A percentile compares a stretch with the other conserved stretches of the same genome.
These are phyloP conservation scores for Byssochlamys sp. DNA, from an alignment of 2,329 filamentous ascomycete genomes.

Conservation along the genomic window DNA sequence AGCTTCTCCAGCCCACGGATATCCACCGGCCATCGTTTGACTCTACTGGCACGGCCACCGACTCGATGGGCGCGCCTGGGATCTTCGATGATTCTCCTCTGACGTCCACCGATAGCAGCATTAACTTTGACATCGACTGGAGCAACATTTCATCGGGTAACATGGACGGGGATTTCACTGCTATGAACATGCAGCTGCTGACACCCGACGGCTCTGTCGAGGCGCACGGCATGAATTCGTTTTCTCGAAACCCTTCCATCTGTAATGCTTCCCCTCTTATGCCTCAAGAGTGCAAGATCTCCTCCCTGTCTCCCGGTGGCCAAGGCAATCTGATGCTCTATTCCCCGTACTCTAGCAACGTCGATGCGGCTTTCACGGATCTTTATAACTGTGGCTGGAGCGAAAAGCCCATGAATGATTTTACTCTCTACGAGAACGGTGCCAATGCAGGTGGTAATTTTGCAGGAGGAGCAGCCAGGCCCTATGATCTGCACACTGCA, in stretches of 20 bases:
- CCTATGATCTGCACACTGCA: neutral
- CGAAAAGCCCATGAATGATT: conserved; percentile 14
- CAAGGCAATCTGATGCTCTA: conserved; percentile 22
- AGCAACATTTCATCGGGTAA: conserved; percentile 11
- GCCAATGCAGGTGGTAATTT: conserved; percentile 1
- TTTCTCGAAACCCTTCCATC: conserved; percentile 10
- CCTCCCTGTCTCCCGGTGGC: conserved; percentile 16
- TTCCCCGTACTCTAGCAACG: conserved; percentile 14
- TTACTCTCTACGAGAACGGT: conserved; percentile 17
- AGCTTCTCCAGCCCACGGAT: conserved; percentile 16
- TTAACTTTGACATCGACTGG: conserved; percentile 17
- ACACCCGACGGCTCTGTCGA: conserved; percentile 9
- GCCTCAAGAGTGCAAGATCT: conserved; percentile 6
- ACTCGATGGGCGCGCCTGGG: conserved; percentile 12
- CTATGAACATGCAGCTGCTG: conserved; percentile 18
- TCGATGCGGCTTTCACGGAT: conserved; percentile 16
- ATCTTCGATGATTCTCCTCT: conserved; percentile 15
- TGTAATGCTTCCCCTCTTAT: conserved; percentile 8
- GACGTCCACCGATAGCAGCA: conserved; percentile 12
- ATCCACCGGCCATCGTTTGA: conserved; percentile 18
- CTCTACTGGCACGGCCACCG: conserved; percentile 13
- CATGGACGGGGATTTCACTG: conserved; percentile 15
- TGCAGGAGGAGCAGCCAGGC: conserved; percentile 5
- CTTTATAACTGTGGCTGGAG: conserved; percentile 10
- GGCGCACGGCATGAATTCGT: conserved; percentile 8